phyloP scores from a whole-genome alignment of 805 yeast genomes.

The Wickerhamiella sorbophila region DNA sequence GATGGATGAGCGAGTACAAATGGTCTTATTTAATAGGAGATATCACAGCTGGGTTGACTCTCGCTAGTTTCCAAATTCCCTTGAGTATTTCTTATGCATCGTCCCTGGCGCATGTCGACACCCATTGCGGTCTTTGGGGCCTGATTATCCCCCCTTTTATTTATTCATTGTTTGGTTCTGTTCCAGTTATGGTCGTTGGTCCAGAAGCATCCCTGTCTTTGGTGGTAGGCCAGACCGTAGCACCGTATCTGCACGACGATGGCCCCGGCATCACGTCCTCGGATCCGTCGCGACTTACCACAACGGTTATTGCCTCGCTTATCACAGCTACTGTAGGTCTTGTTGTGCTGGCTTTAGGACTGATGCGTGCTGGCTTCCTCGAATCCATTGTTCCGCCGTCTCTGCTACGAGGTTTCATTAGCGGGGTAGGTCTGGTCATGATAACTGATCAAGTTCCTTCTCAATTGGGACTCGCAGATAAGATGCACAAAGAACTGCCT shows the following conservation, averaged over 20 bases:
- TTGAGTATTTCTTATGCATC: slow-evolving; percentile 72
- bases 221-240: slow-evolving; percentile 67
- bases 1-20: slow-evolving; percentile 38
- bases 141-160: slow-evolving; percentile 65
- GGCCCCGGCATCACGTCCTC: slow-evolving; percentile 1
- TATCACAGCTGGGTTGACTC: slow-evolving; percentile 65
- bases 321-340: slow-evolving; percentile 67
- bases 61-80: slow-evolving; percentile 88
- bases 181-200: slow-evolving; percentile 80
- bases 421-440: slow-evolving; percentile 78
- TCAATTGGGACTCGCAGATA: slow-evolving; percentile 48
- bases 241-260: slow-evolving; percentile 28
- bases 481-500: slow-evolving; percentile 29
- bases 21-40: slow-evolving; percentile 38
- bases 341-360: slow-evolving; percentile 53
- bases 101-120: slow-evolving; percentile 71
- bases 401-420: slow-evolving; percentile 64
- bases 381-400: slow-evolving; percentile 70
- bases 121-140: slow-evolving; percentile 64
- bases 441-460: slow-evolving; percentile 59
- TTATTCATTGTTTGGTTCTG: slow-evolving; percentile 67
- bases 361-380: slow-evolving; percentile 72
- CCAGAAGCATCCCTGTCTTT: slow-evolving; percentile 83
- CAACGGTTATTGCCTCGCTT: slow-evolving; percentile 47
- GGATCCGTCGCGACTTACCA: slow-evolving; percentile 22